phyloP scores from a whole-genome alignment of 2,329 filamentous ascomycete species.

The Ophiocordyceps unilateralis region DNA sequence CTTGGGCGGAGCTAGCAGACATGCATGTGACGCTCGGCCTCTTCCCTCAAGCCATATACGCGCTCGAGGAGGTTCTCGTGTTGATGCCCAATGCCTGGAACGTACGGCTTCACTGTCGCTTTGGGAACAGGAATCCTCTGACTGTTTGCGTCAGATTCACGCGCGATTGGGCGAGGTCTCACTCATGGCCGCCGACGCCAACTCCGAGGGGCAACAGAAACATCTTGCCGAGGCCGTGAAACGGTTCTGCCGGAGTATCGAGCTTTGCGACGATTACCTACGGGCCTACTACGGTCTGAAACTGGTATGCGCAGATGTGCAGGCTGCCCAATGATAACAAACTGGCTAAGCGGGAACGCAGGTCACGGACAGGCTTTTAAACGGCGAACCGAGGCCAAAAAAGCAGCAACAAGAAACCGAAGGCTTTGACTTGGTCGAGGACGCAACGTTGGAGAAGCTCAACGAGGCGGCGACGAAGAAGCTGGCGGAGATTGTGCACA shows the following conservation, averaged over 20 bases:
- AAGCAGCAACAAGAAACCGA: constrained; percentile 28
- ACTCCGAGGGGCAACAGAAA: constrained; percentile 23
- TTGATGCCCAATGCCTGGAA: constrained; percentile 90
- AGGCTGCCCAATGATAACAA: constrained; percentile 1
- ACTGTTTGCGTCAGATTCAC: constrained; percentile 51
- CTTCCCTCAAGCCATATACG: constrained; percentile 70
- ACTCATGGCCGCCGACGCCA: constrained; percentile 46
- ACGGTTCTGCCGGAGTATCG: constrained; percentile 77
- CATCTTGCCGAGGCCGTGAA: constrained; percentile 58
- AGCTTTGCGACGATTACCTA: constrained; percentile 84
- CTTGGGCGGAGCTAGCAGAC: constrained; percentile 83
- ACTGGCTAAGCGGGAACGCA: constrained; percentile 8
- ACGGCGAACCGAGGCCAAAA: constrained; percentile 21
- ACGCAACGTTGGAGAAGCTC: constrained; percentile 45
- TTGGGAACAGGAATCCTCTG: constrained; percentile 1
- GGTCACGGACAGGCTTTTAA: constrained; percentile 33
- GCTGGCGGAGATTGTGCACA: constrained; percentile 58
- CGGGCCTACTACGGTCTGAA: constrained; percentile 88
- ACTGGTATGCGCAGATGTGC: constrained; percentile 32
- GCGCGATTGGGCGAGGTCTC: constrained; percentile 71
- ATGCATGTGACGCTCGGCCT: constrained; percentile 67
- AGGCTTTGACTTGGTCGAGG: constrained; percentile 35
- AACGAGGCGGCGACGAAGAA: constrained; percentile 58
- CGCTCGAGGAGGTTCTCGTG: constrained; percentile 78
- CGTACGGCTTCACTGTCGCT: constrained; percentile 31